Base-by-base conservation (phyloP, 805 yeast species). In the Monosporozyma servazzii region DNA sequence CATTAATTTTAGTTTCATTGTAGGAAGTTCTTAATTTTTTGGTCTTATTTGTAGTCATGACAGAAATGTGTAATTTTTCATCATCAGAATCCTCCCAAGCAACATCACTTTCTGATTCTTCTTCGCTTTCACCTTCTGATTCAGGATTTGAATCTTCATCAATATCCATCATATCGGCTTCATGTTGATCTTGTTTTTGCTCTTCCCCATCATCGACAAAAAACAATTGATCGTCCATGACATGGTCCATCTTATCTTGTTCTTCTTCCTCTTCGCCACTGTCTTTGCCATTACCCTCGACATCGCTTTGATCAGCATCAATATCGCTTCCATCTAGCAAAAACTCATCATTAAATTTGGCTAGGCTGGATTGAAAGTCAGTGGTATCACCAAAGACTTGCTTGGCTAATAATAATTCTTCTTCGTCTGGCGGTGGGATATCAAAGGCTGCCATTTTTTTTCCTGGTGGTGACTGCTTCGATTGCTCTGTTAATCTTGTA, bases 71-170 rank as follows among this genome's bases (percentile, higher is more conserved):
- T 25, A 86, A 58, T 44, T 74, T 74, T 55, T 90, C 98, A 66
- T 93, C 99, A 61, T 90, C 98, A 52, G 95, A 84, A 69, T 93
- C 99, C 15, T 67, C 67, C 99, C 99, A 93, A 2, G 83, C 88
- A 50, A 74, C 74, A n/a, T 61, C 70, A 3, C 67, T 69, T 2
- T 58, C 64, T 7, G 56, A 69, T 41, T 68, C 73, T 17, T 68
- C 74, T 6, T 5, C 27, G 21, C 61, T 68, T 15, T 53, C 40
- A 13, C 49, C 64, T 3, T 66, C 71, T 31, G 71, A 68, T 4
- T 66, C 71, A 30, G 64, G 69, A 13, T 59, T 55, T 13, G 52
- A 55, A 5, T 53, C 55, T 6, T 45, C 52, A 30, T 54, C 59
- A 44, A 50, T 60, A 2, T 59, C 48, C 46, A 33, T 46, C 33